Base-by-base conservation (phyloP, 306 rosid species). In the Crotalaria pallida region DNA sequence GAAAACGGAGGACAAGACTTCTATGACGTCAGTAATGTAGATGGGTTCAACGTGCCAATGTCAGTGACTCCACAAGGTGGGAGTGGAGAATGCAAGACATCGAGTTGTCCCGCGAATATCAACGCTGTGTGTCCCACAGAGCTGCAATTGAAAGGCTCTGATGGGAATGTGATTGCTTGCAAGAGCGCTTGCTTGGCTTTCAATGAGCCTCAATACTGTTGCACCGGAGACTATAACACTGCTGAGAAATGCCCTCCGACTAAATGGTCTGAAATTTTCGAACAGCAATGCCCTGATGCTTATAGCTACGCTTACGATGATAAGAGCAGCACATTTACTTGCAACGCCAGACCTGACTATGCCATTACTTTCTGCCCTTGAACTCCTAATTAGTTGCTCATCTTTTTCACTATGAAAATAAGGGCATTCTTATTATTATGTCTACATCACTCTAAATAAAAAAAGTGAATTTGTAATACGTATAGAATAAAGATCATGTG, bases 241-340 rank as follows among this genome's bases (percentile, higher is more conserved):
- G 38, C 81, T 0, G 69, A 19, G 0, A 87, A 7, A 0, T 92
- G 97, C 18, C 79, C 77, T 0, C 90, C 96, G 2, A 77, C 89
- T 0, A 1, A 58, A 0, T 92, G 80, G 50, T 82, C 97, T 0
- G 0, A 0, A 59, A 12, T 87, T 9, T 92, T 89, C 12, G 12
- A 85, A 80, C 0, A 66, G 0, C 80, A 82, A 23, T 92, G 97
- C 5, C 96, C 92, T 10, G 84, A 56, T 13, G 97, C 96, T 41
- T 87, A 85, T 58, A 85, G 87, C 62, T 87, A 89, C 8, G 88
- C 97, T 33, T 81, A 53, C 5, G 97, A 92, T 34, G 94, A 85
- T 8, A 63, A 59, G 15, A 81, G 0, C 1, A 66, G 84, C 69
- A 76, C 84, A 1, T 88, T 91, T 57, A 85, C 89, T 0, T 91